Base-by-base conservation (phyloP, 495 filamentous ascomycete species). In the Clohesyomyces aquaticus region DNA sequence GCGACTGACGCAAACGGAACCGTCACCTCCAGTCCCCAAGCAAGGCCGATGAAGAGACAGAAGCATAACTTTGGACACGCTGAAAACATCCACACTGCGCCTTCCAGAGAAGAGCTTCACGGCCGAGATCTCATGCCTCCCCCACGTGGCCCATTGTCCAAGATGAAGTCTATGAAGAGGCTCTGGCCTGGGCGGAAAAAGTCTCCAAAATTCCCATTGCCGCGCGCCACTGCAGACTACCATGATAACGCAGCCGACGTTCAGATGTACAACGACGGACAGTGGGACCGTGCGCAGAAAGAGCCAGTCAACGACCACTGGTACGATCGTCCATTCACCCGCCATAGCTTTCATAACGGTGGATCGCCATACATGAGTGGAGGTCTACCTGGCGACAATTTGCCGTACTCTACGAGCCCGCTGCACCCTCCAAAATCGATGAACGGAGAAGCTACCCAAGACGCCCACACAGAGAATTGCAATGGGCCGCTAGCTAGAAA, bases 101-200 rank as follows among this genome's bases (percentile, higher is more conserved):
- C 22, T 12, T 12, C 45, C 19, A 46, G 10, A 25, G 35, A 26
- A 28, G 41, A 50, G 10, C 55, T 42, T 9, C 28, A 23, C n/a
- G 72, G 71, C 47, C 56, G 66, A 25, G 71, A 74, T 16, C 28
- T 73, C 2, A 76, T 74, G 72, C 74, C 74, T 19, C 74, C 72
- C 21, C 74, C 72, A 14, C 1, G 23, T 23, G 62, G 53, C 25
- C 59, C 52, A 2, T 16, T 54, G 16, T 64, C 64, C 1, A 38
- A 45, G 23, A 50, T 51, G 26, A 58, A 52, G 16, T 55, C 42
- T 28, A 28, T 61, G 22, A 54, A 42, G 28, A 59, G 63, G 25
- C 9, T 61, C 9, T 14, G 53, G 4, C 57, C 26, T n/a, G 22
- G 25, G n/a, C 52, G 53, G n/a, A 68, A 63, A 38, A 59, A 50